phyloP scores from a whole-genome alignment of 768 basidiomycete genomes.

The Pisolithus microcarpus region DNA sequence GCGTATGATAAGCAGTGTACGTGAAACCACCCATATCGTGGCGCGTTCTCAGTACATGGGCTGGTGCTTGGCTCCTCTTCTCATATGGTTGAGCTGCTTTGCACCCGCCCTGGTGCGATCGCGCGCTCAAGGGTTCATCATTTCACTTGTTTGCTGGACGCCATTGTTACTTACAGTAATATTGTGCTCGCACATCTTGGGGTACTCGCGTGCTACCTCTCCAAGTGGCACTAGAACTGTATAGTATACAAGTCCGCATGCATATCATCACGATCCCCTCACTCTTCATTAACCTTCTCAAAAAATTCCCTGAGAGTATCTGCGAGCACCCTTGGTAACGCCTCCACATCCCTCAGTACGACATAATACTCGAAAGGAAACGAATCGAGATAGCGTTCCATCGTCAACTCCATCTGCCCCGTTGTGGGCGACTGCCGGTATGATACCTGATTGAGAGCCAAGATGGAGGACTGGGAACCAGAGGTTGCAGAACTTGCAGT shows the following conservation, averaged over 20 bases:
- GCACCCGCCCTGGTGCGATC: too few relatives aligned
- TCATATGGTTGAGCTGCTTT: too few relatives aligned
- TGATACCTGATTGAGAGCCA: constrained; percentile 87
- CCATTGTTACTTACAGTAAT: too few relatives aligned
- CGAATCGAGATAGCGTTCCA: constrained; percentile 86
- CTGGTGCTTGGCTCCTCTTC: too few relatives aligned
- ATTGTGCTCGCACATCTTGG: too few relatives aligned
- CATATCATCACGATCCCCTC: background rate
- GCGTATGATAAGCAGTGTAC: too few relatives aligned
- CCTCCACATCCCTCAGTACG: constrained; percentile 84
- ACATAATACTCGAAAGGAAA: constrained; percentile 99
- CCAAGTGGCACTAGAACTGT: too few relatives aligned
- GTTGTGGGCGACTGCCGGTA: constrained; percentile 48
- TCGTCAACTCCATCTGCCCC: constrained; percentile 78
- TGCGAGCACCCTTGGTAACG: constrained; percentile 83
- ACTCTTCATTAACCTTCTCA: constrained; percentile 62
- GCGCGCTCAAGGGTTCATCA: too few relatives aligned
- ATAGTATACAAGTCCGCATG: background rate
- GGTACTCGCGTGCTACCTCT: too few relatives aligned
- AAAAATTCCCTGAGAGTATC: constrained; percentile 90
- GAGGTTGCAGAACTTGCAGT: constrained; percentile 9
- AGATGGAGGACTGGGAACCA: constrained; percentile 61
- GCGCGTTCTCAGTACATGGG: too few relatives aligned
- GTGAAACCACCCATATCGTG: too few relatives aligned
- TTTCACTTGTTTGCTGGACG: too few relatives aligned